Evolutionary conservation across 2,329 filamentous ascomycete genomes (phyloP), one percentile per base, ranked within the genome.

Genomic region (Penicillium glabrum): DNA sequence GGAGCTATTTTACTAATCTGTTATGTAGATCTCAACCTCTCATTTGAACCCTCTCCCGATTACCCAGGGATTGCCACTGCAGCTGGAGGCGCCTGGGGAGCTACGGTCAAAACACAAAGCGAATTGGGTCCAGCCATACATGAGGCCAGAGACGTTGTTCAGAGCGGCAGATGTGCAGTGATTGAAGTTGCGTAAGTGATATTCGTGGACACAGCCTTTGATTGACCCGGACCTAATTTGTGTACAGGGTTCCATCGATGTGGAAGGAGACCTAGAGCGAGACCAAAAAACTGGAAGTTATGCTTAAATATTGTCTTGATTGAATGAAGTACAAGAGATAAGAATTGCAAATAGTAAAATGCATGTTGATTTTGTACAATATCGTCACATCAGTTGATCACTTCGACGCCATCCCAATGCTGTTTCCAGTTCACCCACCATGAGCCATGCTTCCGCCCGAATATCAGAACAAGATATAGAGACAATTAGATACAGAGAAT

Each of bases 1-100:
- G 19, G 9, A 11, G 9, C 19, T 14, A 10, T 0, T 16, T 5
- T 21, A 29, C 37, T 21, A 10, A 45, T 46, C 9, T 8, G 26
- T 46, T 24, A 86, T 52, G 77, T 80, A 57, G 83, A 85, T 54
- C 69, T 88, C 26, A 87, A 88, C 61, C 86, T 88, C 60, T 82
- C 79, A 0, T 87, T 88, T 61, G 79, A 79, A 2, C 85, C 85
- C 0, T 82, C 82, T 0, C 86, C 86, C 0, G 85, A 88, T 62
- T 88, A 87, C 64, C 78, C 83, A 0, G 86, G 85, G 0, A 88
- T 88, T 62, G 86, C 86, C 0, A 83, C 82, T 63, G 86, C 86
- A 4, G 84, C 86, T 2, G 79, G 80, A 1, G 83, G 84, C 5
- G 62, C 62, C 3, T 65, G 62, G 62, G 83, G 83, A 84, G 83